Evolutionary conservation across 306 rosid genomes (phyloP).

Genomic region (Mucuna pruriens): DNA sequence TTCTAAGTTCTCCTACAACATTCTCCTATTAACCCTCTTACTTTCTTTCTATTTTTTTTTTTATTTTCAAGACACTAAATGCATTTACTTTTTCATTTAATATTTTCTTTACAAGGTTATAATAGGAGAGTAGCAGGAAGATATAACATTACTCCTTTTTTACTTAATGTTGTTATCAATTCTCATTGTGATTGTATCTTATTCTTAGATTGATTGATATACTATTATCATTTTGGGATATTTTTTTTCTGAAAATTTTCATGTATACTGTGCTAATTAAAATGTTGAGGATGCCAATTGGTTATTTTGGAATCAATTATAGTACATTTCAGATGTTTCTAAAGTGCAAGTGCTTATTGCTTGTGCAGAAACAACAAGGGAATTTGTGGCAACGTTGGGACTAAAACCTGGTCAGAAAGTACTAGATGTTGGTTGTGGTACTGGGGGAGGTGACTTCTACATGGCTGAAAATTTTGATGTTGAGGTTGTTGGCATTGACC

Average conservation of each 20-base stretch:
- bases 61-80: no score
- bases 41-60: no score
- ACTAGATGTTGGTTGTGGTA: slow-evolving; percentile 94
- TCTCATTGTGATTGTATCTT: neutral
- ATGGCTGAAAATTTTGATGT: slow-evolving; percentile 89
- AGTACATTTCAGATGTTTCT: neutral
- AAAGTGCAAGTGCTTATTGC: neutral
- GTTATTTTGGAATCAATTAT: neutral
- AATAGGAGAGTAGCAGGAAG: no score
- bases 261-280: neutral
- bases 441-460: slow-evolving; percentile 91
- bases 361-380: slow-evolving; percentile 81
- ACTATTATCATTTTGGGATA: neutral
- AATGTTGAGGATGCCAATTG: neutral
- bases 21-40: no score
- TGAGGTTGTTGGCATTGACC: slow-evolving; percentile 91
- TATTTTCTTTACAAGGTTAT: no score
- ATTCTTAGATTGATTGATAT: neutral
- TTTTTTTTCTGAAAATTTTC: neutral
- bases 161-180: neutral
- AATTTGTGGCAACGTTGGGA: slow-evolving; percentile 71
- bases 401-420: slow-evolving; percentile 79
- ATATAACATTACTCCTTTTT: no score
- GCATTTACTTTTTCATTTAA: no score
- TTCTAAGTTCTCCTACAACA: no score